These are phyloP conservation scores for Mortierella claussenii DNA, from an alignment of 192 early-diverging fungal species.

Conservation along the genomic window DNA sequence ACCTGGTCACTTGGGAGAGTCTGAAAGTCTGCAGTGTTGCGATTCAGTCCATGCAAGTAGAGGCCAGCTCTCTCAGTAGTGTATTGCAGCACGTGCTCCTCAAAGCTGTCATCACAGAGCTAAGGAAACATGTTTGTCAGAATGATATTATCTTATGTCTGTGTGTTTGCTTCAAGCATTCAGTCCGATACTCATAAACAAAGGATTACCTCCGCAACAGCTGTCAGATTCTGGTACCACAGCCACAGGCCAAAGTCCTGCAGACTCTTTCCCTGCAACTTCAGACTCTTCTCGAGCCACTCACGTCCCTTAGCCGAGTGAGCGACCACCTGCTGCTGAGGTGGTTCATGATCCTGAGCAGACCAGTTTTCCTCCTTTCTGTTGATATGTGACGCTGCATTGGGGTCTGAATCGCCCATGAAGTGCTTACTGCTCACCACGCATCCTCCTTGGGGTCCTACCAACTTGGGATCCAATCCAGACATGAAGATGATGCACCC, in stretches of 20 bases:
- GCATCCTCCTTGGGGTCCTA: constrained; percentile 66
- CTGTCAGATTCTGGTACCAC: constrained; percentile 77
- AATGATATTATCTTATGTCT: no score
- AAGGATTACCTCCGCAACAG: constrained; percentile 78
- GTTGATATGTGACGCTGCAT: no score
- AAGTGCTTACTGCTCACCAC: constrained; percentile 93
- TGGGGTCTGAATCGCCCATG: constrained; percentile 47
- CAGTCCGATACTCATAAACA: background rate
- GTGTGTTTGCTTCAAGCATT: no score
- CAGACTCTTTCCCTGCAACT: constrained; percentile 58
- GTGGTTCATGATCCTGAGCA: background rate
- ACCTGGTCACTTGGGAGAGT: constrained; percentile 77
- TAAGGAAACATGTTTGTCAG: no score
- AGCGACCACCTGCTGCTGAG: constrained; percentile 32
- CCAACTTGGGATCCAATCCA: constrained; percentile 51
- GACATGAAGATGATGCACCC: constrained; percentile 94
- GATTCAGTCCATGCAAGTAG: constrained; percentile 92
- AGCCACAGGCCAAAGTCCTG: constrained; percentile 82
- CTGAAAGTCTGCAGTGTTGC: constrained; percentile 76
- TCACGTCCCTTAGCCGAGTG: constrained; percentile 74
- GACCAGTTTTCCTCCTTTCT: background rate
- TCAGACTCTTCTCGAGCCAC: constrained; percentile 80
- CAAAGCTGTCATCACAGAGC: constrained; percentile 95
- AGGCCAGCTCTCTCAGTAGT: constrained; percentile 79
- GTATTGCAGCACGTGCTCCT: constrained; percentile 95